These are phyloP conservation scores for Fusarium beomiforme DNA, from an alignment of 2,329 filamentous ascomycete species.

Conservation along the genomic window DNA sequence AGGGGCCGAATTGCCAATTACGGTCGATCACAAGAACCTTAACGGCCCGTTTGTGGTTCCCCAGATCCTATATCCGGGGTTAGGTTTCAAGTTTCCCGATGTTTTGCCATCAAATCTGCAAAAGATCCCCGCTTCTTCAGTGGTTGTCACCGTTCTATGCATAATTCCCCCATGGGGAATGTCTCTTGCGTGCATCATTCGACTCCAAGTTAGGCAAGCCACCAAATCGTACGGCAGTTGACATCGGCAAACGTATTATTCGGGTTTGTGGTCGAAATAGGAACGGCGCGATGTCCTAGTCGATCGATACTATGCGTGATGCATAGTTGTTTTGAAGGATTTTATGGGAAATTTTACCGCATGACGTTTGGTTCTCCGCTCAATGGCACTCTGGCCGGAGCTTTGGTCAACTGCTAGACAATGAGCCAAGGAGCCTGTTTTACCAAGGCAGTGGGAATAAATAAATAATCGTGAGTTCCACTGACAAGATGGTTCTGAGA, in stretches of 20 bases:
- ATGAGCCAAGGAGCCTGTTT: too few species aligned
- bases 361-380: slow-evolving; percentile 13
- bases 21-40: slow-evolving; percentile 8
- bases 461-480: slow-evolving; percentile 1
- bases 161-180: slow-evolving; percentile 23
- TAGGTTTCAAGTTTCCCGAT: slow-evolving; percentile 4
- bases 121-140: slow-evolving; percentile 1
- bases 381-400: neutral
- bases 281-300: neutral
- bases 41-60: slow-evolving; percentile 26
- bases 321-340: neutral
- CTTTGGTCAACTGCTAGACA: neutral
- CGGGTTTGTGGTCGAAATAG: slow-evolving; percentile 1
- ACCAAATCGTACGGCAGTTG: slow-evolving; percentile 2
- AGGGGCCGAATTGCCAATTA: slow-evolving; percentile 1
- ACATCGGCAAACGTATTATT: slow-evolving; percentile 8
- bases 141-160: neutral
- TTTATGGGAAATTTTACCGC: neutral
- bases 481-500: neutral
- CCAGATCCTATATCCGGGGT: neutral
- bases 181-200: neutral
- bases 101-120: neutral
- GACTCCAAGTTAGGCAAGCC: neutral
- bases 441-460: rapidly evolving
- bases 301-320: neutral